phyloP scores from a whole-genome alignment of 139 green algal species.

The Haematococcus lacustris region DNA sequence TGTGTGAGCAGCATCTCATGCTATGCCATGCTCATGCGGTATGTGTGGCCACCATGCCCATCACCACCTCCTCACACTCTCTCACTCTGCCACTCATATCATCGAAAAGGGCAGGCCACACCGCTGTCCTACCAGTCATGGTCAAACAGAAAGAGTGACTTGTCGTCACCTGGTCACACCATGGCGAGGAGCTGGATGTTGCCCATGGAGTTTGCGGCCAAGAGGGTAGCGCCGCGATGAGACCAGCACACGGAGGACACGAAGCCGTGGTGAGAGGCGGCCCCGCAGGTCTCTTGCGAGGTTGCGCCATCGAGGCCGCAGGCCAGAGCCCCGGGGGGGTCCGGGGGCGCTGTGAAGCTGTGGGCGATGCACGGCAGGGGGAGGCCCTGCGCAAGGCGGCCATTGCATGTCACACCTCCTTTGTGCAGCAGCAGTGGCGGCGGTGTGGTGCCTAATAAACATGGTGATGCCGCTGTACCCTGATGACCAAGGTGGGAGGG shows the following conservation, averaged over 20 bases:
- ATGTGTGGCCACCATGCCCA: not conserved
- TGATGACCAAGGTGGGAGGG: no score
- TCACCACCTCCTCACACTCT: not conserved
- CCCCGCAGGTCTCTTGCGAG: not conserved
- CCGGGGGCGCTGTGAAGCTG: not conserved
- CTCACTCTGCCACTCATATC: not conserved
- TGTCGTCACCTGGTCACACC: not conserved
- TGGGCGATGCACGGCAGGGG: not conserved
- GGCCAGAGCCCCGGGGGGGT: not conserved
- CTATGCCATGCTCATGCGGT: no score
- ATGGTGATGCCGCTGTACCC: no score
- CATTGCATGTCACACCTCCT: not conserved
- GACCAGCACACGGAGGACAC: slow-evolving; percentile 35
- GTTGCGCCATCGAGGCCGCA: not conserved
- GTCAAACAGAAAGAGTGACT: not conserved
- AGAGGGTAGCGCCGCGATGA: slow-evolving; percentile 19
- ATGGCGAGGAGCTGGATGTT: slow-evolving; percentile 25
- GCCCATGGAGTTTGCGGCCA: slow-evolving; percentile 34
- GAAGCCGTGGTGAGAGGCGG: slow-evolving; percentile 15
- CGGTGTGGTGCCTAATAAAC: not conserved
- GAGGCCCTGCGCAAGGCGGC: not conserved
- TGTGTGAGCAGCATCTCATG: no score
- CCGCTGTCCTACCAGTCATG: not conserved
- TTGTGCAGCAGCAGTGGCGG: not conserved
- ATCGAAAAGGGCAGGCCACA: not conserved